Evolutionary conservation across 2,329 filamentous ascomycete genomes (phyloP).

Genomic region (Colletotrichum plurivorum): DNA sequence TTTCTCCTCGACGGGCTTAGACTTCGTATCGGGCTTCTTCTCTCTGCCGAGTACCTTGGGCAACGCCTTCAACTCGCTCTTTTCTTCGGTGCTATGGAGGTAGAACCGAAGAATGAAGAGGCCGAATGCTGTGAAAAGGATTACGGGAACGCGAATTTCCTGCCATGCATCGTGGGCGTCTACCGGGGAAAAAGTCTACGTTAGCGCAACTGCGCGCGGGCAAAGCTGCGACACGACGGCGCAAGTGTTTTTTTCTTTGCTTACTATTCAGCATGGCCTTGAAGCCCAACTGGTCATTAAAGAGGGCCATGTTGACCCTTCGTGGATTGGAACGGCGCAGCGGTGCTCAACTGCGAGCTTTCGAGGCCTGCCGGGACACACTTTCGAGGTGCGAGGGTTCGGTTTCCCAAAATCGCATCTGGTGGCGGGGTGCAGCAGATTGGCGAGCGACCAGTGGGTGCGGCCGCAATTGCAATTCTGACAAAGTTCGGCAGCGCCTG

Average conservation of each 20-base stretch:
- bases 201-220: conserved; percentile 15
- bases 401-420: conserved; percentile 8
- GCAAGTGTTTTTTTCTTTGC: background rate
- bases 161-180: conserved; percentile 40
- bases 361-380: conserved; percentile 19
- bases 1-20: conserved; percentile 27
- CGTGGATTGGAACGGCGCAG: conserved; percentile 11
- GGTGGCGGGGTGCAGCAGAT: conserved; percentile 31
- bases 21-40: conserved; percentile 34
- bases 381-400: conserved; percentile 11
- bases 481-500: conserved; percentile 28
- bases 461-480: conserved; percentile 34
- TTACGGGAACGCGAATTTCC: conserved; percentile 39
- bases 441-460: conserved; percentile 27
- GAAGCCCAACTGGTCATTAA: conserved; percentile 16
- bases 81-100: conserved; percentile 34
- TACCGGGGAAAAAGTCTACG: conserved; percentile 5
- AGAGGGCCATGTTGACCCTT: conserved; percentile 22
- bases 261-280: conserved; percentile 31
- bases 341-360: conserved; percentile 29
- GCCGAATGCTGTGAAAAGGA: conserved; percentile 35
- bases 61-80: conserved; percentile 22
- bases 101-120: conserved; percentile 40
- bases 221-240: background rate
- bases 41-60: background rate